These are phyloP conservation scores for Bonnemaisonia californica DNA, from an alignment of 31 red algal genomes.

Conservation along the genomic window DNA sequence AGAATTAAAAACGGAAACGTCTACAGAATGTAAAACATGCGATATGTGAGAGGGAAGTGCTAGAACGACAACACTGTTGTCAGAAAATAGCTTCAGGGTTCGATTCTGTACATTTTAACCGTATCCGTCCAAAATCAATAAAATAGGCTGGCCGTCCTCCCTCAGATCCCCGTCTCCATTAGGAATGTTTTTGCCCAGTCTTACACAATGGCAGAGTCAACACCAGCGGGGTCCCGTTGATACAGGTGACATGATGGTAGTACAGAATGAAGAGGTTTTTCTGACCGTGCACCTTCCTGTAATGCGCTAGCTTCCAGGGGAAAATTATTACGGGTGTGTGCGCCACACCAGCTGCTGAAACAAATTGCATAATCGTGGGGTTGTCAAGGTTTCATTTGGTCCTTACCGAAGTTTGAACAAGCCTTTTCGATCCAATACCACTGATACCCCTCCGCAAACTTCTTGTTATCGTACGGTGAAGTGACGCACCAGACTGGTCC, in stretches of 20 bases:
- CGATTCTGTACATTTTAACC: background rate
- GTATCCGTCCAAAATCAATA: slow-evolving; percentile 41
- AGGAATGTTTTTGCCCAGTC: background rate
- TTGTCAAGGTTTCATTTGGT: slow-evolving; percentile 3
- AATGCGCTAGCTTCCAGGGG: background rate
- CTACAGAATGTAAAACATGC: slow-evolving; percentile 14
- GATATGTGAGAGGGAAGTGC: slow-evolving; percentile 12
- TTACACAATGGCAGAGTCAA: slow-evolving; percentile 7
- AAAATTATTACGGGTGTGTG: slow-evolving; percentile 11
- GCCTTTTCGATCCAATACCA: background rate
- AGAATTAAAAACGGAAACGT: slow-evolving; percentile 3
- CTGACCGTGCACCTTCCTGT: background rate
- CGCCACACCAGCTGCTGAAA: background rate
- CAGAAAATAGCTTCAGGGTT: background rate
- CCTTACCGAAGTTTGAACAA: background rate
- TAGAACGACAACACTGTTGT: slow-evolving; percentile 13
- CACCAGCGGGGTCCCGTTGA: slow-evolving; percentile 24
- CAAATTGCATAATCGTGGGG: slow-evolving; percentile 11
- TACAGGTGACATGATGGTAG: slow-evolving; percentile 5
- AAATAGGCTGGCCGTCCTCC: background rate
- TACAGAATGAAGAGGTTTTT: slow-evolving; percentile 9
- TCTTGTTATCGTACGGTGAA: slow-evolving; percentile 10
- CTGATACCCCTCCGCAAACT: slow-evolving; percentile 26
- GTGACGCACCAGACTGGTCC: slow-evolving; percentile 24
- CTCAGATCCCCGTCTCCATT: background rate